These are phyloP conservation scores for Pyrenula aspistea DNA, from an alignment of 495 filamentous ascomycete species.

Conservation along the genomic window DNA sequence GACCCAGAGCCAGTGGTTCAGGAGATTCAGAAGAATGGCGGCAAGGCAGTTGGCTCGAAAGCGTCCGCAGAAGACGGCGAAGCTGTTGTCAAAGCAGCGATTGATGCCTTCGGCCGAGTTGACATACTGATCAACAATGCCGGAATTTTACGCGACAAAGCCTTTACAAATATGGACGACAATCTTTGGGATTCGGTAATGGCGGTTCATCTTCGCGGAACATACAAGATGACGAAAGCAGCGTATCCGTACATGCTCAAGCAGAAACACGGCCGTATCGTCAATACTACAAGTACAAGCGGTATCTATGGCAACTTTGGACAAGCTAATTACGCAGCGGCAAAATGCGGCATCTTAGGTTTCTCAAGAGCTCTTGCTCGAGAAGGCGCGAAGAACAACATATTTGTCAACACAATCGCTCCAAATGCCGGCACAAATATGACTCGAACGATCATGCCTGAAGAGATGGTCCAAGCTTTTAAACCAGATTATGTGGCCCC, in stretches of 20 bases:
- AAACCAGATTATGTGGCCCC: slow-evolving; percentile 99
- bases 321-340: slow-evolving; percentile 94
- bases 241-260: slow-evolving; percentile 97
- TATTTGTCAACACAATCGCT: slow-evolving; percentile 95
- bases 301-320: slow-evolving; percentile 99
- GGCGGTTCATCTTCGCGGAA: slow-evolving; percentile 85
- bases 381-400: slow-evolving; percentile 96
- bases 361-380: slow-evolving; percentile 86
- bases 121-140: slow-evolving; percentile 97
- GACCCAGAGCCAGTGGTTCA: slow-evolving; percentile 87
- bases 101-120: slow-evolving; percentile 87
- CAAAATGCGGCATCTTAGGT: slow-evolving; percentile 91
- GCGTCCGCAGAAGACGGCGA: slow-evolving; percentile 91
- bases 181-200: slow-evolving; percentile 86
- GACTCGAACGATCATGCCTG: slow-evolving; percentile 89
- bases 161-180: slow-evolving; percentile 96
- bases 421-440: slow-evolving; percentile 95
- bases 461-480: slow-evolving; percentile 97
- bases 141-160: slow-evolving; percentile 94
- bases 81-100: slow-evolving; percentile 79
- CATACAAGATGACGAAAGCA: slow-evolving; percentile 94
- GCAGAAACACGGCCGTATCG: slow-evolving; percentile 94
- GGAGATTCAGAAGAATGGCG: slow-evolving; percentile 83
- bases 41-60: slow-evolving; percentile 88
- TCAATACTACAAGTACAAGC: slow-evolving; percentile 93